A percentile compares a stretch with the other conserved stretches of the same genome.
Evolutionary conservation across 768 basidiomycete species (phyloP).

Genomic region (Mycena sanguinolenta): DNA sequence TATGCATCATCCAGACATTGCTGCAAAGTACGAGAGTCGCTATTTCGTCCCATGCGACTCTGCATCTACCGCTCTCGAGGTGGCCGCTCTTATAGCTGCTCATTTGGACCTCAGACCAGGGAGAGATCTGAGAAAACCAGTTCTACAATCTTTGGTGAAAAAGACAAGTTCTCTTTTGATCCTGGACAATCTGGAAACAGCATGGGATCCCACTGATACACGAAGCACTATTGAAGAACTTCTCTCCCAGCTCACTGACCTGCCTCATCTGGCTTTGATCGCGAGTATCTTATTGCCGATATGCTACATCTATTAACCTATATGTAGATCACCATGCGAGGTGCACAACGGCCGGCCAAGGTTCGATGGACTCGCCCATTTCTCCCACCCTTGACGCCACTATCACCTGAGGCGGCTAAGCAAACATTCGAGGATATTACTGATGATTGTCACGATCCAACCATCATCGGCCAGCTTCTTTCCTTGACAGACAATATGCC

Average conservation of each 20-base stretch:
- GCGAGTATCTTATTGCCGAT: not conserved
- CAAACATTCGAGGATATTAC: constrained; percentile 1
- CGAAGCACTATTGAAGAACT: not conserved
- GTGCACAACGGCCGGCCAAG: not conserved
- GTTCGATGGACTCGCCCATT: constrained; percentile 5
- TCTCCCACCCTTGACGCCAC: not conserved
- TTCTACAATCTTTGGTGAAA: not conserved
- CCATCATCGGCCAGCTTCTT: not conserved
- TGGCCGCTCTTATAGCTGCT: not conserved
- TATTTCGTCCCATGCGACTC: not conserved
- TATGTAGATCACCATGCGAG: not conserved
- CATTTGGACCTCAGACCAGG: not conserved
- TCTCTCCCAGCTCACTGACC: not conserved
- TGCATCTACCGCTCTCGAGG: not conserved
- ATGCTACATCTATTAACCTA: not conserved
- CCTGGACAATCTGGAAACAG: constrained; percentile 3
- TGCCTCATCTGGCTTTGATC: not conserved
- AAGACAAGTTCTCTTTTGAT: not conserved
- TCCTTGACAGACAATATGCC: constrained; percentile 2
- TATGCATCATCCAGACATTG: not conserved
- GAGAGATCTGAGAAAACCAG: not conserved
- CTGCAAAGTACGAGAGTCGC: not conserved
- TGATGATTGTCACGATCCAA: not conserved
- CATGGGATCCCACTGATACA: not conserved
- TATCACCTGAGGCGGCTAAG: not conserved